Base-by-base conservation (phyloP, 179 eudicot species). In the Spinacia oleracea region DNA sequence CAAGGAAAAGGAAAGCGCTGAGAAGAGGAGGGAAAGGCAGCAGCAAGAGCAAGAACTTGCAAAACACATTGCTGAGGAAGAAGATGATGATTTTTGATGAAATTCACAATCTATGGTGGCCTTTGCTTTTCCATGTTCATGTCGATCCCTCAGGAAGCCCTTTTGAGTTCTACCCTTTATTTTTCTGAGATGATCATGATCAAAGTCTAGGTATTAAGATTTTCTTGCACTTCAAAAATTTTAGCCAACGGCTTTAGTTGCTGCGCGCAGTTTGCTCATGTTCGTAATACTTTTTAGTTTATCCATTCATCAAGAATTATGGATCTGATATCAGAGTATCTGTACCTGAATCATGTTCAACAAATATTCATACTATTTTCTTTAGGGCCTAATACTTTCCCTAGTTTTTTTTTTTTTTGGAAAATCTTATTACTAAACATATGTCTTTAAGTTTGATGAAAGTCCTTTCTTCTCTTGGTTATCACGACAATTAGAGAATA, bases 41-140 rank as follows among this genome's bases (percentile, higher is more conserved):
- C 97, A 91, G 46, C 98, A 95, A 79, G 98, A 95, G 86, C 99
- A 96, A 78, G 98, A 95, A 83, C 97, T 95, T 74, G 98, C 97
- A 6, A 88, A 96, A 82, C 98, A 93, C 78, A 96, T 96, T 70
- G 98, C 99, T 0, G 98, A 95, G 78, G 98, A 95, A 78, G 98
- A 95, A 62, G 98, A 95, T 70, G 98, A 95, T 25, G 98, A 96
- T 67, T 92, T 92, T 78, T 94, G 77, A 88, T 66, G 68, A 55
- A 62, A 29, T 60, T 50, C 46, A 6, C 14, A 6, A 16, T 34
- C 43, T 50, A 16, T 20, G 43, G 70, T 40, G 29, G 51, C 40
- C 42, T 74, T 46, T 9, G 64, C 66, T 25, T 20, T 59, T 21
- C 32, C 53, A 31, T 29, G 40, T 45, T 64, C 29, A 27, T 45